Evolutionary conservation across 441 rosid species (phyloP).

Genomic region (Erysimum cheiri): DNA sequence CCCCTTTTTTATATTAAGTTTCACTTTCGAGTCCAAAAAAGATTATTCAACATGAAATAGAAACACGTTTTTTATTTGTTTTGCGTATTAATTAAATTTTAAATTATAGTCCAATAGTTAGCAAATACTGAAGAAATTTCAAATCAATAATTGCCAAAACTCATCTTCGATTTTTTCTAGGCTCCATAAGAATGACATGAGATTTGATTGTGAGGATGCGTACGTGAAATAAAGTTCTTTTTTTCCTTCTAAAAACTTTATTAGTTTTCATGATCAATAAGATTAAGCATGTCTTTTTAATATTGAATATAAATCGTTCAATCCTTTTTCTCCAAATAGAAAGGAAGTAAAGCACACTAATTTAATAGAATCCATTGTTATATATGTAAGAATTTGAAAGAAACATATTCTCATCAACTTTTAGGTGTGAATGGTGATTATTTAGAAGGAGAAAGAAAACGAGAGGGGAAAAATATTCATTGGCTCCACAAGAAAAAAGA

Average conservation of each 20-base stretch:
- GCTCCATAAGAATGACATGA: slow-evolving; percentile 18
- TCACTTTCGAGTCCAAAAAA: slow-evolving; percentile 9
- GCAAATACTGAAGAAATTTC: slow-evolving; percentile 15
- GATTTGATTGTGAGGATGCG: background rate
- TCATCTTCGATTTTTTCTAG: background rate
- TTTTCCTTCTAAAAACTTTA: too few species aligned
- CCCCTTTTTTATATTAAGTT: background rate
- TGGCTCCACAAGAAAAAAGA: too few species aligned
- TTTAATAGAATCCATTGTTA: background rate
- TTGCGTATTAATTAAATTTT: background rate
- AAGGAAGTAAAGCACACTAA: slow-evolving; percentile 4
- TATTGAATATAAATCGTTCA: background rate
- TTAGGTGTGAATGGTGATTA: too few species aligned
- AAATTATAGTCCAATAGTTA: background rate
- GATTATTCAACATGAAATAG: slow-evolving; percentile 3
- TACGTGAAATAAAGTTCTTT: too few species aligned
- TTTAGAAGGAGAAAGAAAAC: too few species aligned
- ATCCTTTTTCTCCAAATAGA: background rate
- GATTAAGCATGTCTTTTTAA: background rate
- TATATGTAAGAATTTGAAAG: background rate
- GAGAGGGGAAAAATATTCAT: too few species aligned
- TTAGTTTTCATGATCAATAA: too few species aligned
- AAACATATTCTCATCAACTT: background rate
- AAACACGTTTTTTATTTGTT: slow-evolving; percentile 18
- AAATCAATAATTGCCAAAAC: background rate